These are phyloP conservation scores for Micractinium conductrix DNA, from an alignment of 139 green algal genomes.

Conservation along the genomic window DNA sequence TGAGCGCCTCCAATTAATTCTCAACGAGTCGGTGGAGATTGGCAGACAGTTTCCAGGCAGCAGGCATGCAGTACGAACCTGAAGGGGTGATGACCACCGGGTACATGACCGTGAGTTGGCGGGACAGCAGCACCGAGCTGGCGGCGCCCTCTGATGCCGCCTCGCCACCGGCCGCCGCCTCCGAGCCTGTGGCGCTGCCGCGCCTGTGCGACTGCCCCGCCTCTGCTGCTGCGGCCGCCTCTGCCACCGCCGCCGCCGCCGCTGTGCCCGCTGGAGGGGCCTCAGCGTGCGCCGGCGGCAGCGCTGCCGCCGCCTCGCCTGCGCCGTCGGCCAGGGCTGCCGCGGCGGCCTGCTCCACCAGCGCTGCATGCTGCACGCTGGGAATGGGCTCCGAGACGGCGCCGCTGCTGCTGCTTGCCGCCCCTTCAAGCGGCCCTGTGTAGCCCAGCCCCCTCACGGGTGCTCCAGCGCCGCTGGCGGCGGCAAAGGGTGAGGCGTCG, in stretches of 20 bases:
- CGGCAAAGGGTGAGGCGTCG: neutral
- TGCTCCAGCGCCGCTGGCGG: neutral
- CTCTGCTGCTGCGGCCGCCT: neutral
- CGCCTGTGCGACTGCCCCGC: neutral
- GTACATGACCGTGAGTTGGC: constrained; percentile 35
- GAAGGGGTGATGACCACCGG: constrained; percentile 56
- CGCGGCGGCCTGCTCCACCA: constrained; percentile 6
- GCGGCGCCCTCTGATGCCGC: no score
- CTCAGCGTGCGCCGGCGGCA: neutral
- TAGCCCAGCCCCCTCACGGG: neutral
- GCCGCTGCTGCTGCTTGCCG: neutral
- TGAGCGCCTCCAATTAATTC: no score
- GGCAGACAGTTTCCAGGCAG: no score
- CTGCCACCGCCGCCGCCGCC: neutral
- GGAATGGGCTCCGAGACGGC: neutral
- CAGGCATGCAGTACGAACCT: no score
- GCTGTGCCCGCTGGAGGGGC: neutral
- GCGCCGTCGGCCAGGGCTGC: neutral
- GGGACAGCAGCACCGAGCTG: no score
- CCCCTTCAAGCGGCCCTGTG: neutral
- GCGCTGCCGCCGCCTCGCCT: neutral
- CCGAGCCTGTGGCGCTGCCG: neutral
- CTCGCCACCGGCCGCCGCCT: no score
- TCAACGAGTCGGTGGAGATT: no score
- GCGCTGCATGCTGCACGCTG: neutral